These are phyloP conservation scores for Neophaeococcomyces mojaviensis DNA, from an alignment of 2,329 filamentous ascomycete species.

Conservation along the genomic window DNA sequence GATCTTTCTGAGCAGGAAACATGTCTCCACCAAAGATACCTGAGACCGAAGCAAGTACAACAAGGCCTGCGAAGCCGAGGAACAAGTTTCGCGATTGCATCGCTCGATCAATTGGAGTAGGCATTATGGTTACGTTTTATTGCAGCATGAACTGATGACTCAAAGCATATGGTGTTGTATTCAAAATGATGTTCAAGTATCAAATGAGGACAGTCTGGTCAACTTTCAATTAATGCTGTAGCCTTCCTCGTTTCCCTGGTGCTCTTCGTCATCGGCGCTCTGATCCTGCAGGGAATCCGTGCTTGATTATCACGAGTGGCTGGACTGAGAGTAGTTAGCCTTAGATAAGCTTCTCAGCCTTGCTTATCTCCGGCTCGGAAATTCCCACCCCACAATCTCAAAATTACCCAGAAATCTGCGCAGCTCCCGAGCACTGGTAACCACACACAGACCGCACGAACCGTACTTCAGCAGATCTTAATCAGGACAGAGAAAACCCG, in stretches of 20 bases:
- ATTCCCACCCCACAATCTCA: slow-evolving; percentile 5
- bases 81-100: slow-evolving; percentile 64
- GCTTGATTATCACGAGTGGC: too few species aligned
- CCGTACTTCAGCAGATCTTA: background rate
- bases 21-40: slow-evolving; percentile 79
- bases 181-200: too few species aligned
- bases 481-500: background rate
- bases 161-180: background rate
- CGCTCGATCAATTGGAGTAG: slow-evolving; percentile 60
- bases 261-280: too few species aligned
- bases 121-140: slow-evolving; percentile 42
- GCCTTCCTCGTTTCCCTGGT: too few species aligned
- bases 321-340: too few species aligned
- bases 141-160: background rate
- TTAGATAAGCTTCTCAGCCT: too few species aligned
- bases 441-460: background rate
- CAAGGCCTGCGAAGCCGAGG: slow-evolving; percentile 69
- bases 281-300: too few species aligned
- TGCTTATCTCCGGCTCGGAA: slow-evolving; percentile 8
- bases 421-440: background rate
- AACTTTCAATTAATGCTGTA: too few species aligned
- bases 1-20: slow-evolving; percentile 67
- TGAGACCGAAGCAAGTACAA: slow-evolving; percentile 75
- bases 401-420: background rate
- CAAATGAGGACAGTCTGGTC: too few species aligned